A percentile compares a stretch with the other conserved stretches of the same genome.
Conservation (phyloP, 768 basidiomycete species). For the Calocybe cyanea region DNA sequence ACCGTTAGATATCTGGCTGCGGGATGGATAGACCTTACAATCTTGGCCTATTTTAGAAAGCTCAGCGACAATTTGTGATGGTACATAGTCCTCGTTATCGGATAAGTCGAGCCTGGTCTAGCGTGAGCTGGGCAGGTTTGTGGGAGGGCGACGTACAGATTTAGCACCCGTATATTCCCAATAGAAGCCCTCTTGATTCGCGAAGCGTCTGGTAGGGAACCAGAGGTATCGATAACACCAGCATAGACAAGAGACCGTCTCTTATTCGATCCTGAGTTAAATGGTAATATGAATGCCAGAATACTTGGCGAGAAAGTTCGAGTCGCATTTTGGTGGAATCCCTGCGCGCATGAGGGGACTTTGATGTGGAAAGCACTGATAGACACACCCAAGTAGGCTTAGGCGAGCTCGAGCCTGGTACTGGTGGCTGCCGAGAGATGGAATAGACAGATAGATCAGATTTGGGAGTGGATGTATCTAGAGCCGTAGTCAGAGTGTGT, state of each 20-base stretch:
- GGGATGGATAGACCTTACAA: conserved; percentile 33
- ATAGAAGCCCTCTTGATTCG: conserved; percentile 37
- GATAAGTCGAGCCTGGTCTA: conserved; percentile 46
- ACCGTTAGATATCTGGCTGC: neutral
- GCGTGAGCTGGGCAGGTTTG: conserved; percentile 1
- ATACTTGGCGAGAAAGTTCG: conserved; percentile 43
- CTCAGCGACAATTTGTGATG: conserved; percentile 41
- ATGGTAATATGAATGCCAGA: conserved; percentile 42
- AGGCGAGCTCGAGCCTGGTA: conserved; percentile 12
- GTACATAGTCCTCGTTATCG: conserved; percentile 49
- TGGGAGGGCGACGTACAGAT: conserved; percentile 39
- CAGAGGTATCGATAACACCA: conserved; percentile 46
- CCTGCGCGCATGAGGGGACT: conserved; percentile 22
- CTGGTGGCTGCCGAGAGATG: conserved; percentile 18
- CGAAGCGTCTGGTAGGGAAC: conserved; percentile 29
- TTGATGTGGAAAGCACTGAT: conserved; percentile 1
- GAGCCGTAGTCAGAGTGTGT: neutral
- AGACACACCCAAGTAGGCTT: conserved; percentile 38
- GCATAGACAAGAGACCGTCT: conserved; percentile 36
- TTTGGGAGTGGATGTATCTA: conserved; percentile 34
- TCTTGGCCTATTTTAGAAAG: conserved; percentile 42
- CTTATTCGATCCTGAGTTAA: conserved; percentile 30
- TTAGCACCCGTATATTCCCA: conserved; percentile 48
- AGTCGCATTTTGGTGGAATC: conserved; percentile 25
- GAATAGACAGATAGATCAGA: conserved; percentile 35